A percentile compares a stretch with the other conserved stretches of the same genome.
Conservation (phyloP, 2,329 filamentous ascomycete genomes). For the Botrytis fragariae region DNA sequence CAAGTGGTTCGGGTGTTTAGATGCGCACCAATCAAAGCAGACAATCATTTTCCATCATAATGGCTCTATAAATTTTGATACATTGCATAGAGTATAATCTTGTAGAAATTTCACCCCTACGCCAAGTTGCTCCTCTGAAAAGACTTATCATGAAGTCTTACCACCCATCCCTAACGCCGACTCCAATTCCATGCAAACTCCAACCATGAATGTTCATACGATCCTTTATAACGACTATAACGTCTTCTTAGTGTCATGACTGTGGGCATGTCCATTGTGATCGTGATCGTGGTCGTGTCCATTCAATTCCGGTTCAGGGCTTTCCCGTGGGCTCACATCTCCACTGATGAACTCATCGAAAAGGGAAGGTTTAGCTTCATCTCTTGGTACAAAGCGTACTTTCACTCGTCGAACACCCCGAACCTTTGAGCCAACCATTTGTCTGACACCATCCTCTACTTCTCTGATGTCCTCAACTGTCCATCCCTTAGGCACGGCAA, state of each 20-base stretch:
- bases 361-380: conserved; percentile 54
- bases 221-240: conserved; percentile 34
- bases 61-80: conserved; percentile 12
- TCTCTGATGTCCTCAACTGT: conserved; percentile 66
- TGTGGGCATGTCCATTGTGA: conserved; percentile 44
- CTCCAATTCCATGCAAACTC: conserved; percentile 20
- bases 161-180: conserved; percentile 20
- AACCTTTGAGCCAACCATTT: conserved; percentile 71
- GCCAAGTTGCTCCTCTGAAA: conserved; percentile 15
- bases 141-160: conserved; percentile 1
- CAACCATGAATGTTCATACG: conserved; percentile 25
- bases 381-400: conserved; percentile 76
- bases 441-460: conserved; percentile 72
- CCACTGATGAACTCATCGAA: conserved; percentile 78
- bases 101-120: conserved; percentile 6
- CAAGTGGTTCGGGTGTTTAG: conserved; percentile 4
- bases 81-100: conserved; percentile 12
- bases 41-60: conserved; percentile 1
- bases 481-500: conserved; percentile 76
- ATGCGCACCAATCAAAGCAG: conserved; percentile 29
- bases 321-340: conserved; percentile 55
- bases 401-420: conserved; percentile 81
- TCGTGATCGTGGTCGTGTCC: conserved; percentile 45
- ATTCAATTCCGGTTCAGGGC: conserved; percentile 60
- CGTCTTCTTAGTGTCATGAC: conserved; percentile 33